Evolutionary conservation across 2,329 filamentous ascomycete genomes (phyloP).

Genomic region (Trichoderma endophyticum): DNA sequence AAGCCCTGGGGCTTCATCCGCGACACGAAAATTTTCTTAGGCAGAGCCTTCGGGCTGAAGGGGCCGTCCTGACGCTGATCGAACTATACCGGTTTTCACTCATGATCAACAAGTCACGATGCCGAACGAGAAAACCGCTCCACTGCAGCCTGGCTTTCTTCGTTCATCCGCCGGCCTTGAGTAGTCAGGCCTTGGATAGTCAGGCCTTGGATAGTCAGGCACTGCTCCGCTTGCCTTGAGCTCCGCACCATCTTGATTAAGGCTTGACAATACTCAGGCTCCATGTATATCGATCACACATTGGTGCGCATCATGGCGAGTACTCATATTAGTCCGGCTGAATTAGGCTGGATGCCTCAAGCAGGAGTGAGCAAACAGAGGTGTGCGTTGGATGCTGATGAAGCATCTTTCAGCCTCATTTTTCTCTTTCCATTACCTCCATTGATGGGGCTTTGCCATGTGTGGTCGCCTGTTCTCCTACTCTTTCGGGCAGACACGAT

Average conservation of each 20-base stretch:
- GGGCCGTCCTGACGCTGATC: neutral
- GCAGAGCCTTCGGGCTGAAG: neutral
- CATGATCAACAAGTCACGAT: constrained; percentile 8
- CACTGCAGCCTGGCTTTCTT: neutral
- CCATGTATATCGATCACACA: neutral
- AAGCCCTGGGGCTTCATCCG: neutral
- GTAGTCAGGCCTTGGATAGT: neutral
- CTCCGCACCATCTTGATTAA: neutral
- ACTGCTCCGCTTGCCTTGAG: neutral
- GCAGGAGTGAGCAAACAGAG: neutral
- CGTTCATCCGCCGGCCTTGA: neutral
- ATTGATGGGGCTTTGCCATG: neutral
- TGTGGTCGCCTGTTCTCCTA: neutral
- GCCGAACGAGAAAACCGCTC: neutral
- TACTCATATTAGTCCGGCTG: neutral
- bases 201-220: neutral
- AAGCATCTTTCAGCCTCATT: neutral
- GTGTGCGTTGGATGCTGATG: neutral
- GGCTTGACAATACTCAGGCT: neutral
- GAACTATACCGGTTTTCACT: neutral
- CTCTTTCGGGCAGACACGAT: neutral
- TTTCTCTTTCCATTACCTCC: neutral
- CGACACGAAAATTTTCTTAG: neutral
- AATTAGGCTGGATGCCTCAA: neutral
- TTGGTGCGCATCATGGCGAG: neutral